A percentile compares a stretch with the other conserved stretches of the same genome.
Evolutionary conservation across 139 green algal species (phyloP).

Genomic region (Tetradesmus obliquus): DNA sequence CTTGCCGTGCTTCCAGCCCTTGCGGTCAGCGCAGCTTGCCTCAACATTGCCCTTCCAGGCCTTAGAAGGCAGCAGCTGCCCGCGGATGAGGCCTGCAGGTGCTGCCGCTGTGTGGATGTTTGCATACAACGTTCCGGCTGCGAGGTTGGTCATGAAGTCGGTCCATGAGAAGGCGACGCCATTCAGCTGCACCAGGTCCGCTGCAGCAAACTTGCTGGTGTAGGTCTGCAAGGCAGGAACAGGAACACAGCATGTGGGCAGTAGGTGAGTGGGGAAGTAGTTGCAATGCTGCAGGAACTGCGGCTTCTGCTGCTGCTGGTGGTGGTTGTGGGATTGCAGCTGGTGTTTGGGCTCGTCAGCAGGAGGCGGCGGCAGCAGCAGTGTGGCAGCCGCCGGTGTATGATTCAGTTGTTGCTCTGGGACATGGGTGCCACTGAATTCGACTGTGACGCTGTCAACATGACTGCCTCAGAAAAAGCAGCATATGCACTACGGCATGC

Average conservation of each 20-base stretch:
- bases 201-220: neutral
- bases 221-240: neutral
- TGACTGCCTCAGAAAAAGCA: too few species aligned
- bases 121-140: neutral
- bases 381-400: too few species aligned
- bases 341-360: too few species aligned
- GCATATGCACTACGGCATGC: too few species aligned
- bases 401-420: too few species aligned
- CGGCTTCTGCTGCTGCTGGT: neutral
- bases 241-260: too few species aligned
- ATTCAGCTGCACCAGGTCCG: neutral
- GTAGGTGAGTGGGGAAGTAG: too few species aligned
- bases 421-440: too few species aligned
- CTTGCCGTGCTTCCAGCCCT: neutral
- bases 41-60: neutral
- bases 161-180: neutral
- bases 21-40: neutral
- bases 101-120: neutral
- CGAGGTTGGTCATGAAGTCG: neutral
- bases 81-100: neutral
- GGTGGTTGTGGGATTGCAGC: neutral
- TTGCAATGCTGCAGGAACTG: neutral
- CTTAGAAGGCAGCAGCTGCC: neutral
- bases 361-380: neutral
- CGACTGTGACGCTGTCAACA: too few species aligned